These are phyloP conservation scores for Xylariaceae sp. DNA, from an alignment of 2,329 filamentous ascomycete genomes.

Conservation along the genomic window DNA sequence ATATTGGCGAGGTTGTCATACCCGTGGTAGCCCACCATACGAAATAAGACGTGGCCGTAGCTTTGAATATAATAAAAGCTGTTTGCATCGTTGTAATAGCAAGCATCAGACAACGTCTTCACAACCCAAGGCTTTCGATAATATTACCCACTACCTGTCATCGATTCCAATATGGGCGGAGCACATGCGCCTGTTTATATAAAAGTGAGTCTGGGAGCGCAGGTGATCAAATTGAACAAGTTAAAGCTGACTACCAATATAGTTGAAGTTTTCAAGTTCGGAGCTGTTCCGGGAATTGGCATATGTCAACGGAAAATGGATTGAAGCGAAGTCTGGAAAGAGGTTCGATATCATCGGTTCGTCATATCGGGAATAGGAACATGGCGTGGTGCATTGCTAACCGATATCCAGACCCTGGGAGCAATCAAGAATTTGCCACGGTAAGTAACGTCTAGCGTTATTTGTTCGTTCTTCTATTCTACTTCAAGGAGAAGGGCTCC, in stretches of 20 bases:
- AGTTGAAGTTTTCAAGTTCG: constrained; percentile 54
- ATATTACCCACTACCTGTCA: too few species aligned
- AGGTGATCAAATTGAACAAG: background rate
- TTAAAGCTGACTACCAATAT: constrained; percentile 1
- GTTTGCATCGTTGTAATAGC: too few species aligned
- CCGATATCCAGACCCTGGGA: constrained; percentile 47
- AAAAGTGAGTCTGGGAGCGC: constrained; percentile 7
- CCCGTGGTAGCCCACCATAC: too few species aligned
- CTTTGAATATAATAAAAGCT: too few species aligned
- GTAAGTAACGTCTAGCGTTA: too few species aligned
- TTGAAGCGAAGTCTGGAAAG: constrained; percentile 58
- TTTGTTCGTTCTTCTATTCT: too few species aligned
- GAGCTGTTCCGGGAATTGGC: constrained; percentile 57
- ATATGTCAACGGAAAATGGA: constrained; percentile 57
- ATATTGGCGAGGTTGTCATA: too few species aligned
- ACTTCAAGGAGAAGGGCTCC: too few species aligned
- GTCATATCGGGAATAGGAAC: constrained; percentile 1
- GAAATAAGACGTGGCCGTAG: too few species aligned
- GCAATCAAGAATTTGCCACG: constrained; percentile 45
- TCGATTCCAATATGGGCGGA: constrained; percentile 15
- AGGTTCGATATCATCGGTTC: constrained; percentile 58
- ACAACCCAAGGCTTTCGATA: too few species aligned
- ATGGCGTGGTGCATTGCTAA: background rate
- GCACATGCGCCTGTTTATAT: constrained; percentile 3
- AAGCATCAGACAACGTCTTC: too few species aligned